Evolutionary conservation across 371 early-diverging fungal genomes (phyloP).

Genomic region (Mortierella polycephala): DNA sequence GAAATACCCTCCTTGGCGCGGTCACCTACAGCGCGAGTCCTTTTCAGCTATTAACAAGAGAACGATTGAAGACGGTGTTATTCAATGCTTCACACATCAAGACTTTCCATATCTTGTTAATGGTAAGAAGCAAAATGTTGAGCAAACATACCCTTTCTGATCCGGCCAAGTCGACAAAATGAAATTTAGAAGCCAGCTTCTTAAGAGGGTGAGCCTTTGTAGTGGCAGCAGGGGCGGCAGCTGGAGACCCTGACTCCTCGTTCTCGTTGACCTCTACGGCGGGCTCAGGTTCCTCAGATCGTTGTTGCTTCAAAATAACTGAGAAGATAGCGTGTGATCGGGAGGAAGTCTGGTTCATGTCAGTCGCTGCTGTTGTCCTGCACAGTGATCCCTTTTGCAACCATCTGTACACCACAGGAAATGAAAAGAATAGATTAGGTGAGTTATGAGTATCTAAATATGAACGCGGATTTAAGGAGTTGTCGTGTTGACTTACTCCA

Average conservation of each 20-base stretch:
- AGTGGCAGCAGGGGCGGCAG: not conserved
- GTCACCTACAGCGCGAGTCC: conserved; percentile 94
- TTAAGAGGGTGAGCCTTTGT: conserved; percentile 27
- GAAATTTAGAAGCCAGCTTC: conserved; percentile 79
- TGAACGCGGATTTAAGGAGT: not conserved
- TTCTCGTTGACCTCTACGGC: conserved; percentile 16
- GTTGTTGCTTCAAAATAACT: conserved; percentile 62
- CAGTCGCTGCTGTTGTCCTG: conserved; percentile 95
- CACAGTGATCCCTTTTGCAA: conserved; percentile 83
- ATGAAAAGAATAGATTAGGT: not conserved
- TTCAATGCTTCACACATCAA: too few relatives aligned
- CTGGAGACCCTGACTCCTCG: conserved; percentile 13
- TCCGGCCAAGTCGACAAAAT: conserved; percentile 98
- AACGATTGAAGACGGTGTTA: too few relatives aligned
- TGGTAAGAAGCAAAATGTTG: not conserved
- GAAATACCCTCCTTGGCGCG: conserved; percentile 97
- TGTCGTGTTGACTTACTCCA: conserved; percentile 57
- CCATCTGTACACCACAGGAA: conserved; percentile 36
- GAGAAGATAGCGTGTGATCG: conserved; percentile 99
- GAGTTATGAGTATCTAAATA: too few relatives aligned
- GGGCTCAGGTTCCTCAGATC: conserved; percentile 32
- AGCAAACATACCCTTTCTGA: conserved; percentile 72
- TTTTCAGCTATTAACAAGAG: conserved; percentile 72
- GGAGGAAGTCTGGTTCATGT: conserved; percentile 97
- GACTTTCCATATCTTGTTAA: not conserved